Conservation (phyloP, 768 basidiomycete species). For the Lactarius sp. region DNA sequence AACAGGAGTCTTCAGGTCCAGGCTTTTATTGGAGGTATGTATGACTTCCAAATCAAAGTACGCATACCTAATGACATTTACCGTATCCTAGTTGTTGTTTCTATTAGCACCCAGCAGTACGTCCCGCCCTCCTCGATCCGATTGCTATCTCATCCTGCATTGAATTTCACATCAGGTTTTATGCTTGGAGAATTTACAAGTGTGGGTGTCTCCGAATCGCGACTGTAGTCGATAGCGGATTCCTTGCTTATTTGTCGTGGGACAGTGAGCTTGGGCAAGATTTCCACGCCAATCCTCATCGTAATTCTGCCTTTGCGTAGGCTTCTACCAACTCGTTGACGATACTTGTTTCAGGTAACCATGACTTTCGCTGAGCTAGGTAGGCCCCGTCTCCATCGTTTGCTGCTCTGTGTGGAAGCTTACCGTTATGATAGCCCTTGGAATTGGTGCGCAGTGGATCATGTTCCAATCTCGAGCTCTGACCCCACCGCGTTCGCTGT, state of each 20-base stretch:
- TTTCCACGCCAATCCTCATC: background rate
- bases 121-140: background rate
- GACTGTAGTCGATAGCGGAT: background rate
- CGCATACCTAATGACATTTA: background rate
- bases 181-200: slow-evolving; percentile 12
- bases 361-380: background rate
- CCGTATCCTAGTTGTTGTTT: background rate
- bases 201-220: background rate
- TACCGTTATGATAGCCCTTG: background rate
- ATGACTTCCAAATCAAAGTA: background rate
- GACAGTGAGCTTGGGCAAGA: slow-evolving; percentile 6
- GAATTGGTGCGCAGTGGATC: background rate
- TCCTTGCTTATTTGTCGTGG: background rate
- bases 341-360: background rate
- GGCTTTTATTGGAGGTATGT: slow-evolving; percentile 5
- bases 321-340: background rate
- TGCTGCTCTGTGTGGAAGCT: background rate
- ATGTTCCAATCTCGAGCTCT: background rate
- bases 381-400: background rate
- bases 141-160: background rate
- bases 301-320: background rate
- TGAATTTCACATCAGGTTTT: background rate
- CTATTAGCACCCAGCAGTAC: slow-evolving; percentile 3
- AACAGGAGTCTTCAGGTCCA: slow-evolving; percentile 5
- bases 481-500: background rate